Evolutionary conservation across 1,284 basidiomycete species (phyloP).

Genomic region (Microbotryum saponariae): DNA sequence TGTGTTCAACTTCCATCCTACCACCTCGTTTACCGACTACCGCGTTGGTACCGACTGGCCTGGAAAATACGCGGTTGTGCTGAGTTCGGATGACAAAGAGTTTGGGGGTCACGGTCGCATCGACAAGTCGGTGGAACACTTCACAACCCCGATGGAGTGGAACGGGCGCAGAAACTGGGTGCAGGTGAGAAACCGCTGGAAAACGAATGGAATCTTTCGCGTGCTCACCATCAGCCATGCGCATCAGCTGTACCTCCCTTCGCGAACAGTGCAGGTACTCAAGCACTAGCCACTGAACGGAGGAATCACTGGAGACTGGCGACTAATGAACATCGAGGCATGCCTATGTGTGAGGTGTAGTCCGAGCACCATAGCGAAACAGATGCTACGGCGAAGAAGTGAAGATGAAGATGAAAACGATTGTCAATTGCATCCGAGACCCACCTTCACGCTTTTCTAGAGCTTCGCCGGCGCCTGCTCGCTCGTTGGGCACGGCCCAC

Average conservation of each 20-base stretch:
- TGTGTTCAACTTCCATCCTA: constrained; percentile 93
- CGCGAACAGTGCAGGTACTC: constrained; percentile 27
- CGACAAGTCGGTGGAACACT: constrained; percentile 56
- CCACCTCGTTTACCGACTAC: constrained; percentile 82
- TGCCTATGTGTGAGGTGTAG: background rate
- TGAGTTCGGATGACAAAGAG: constrained; percentile 74
- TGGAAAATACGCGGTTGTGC: constrained; percentile 75
- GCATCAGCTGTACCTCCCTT: constrained; percentile 25
- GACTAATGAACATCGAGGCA: background rate
- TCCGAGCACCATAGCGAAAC: no score
- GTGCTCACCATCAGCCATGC: no score
- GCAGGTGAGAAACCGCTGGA: constrained; percentile 51
- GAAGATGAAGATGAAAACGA: background rate
- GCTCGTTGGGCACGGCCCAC: constrained; percentile 10
- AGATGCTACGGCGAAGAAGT: no score
- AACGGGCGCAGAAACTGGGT: constrained; percentile 80
- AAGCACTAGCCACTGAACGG: constrained; percentile 10
- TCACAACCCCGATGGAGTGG: constrained; percentile 84
- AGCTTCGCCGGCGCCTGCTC: background rate
- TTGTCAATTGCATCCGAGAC: background rate
- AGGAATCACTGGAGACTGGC: background rate
- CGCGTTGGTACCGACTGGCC: constrained; percentile 77
- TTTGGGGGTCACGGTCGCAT: constrained; percentile 87
- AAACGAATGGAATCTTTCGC: background rate
- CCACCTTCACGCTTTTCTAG: background rate